Conservation (phyloP, 2,329 filamentous ascomycete genomes). For the Fusarium drepaniforme region DNA sequence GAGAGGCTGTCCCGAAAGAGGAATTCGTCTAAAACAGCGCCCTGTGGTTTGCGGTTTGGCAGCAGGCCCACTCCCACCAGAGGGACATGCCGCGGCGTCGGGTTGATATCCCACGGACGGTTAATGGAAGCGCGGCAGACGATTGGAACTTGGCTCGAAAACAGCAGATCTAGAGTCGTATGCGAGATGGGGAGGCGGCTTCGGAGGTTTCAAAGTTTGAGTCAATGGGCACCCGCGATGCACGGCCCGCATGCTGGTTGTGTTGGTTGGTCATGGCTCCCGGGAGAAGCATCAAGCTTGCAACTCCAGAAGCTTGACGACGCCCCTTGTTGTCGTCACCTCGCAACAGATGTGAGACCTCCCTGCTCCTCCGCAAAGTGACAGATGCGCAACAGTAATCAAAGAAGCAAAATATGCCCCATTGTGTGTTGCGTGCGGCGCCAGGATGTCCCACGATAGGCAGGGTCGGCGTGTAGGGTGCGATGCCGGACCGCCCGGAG, state of each 20-base stretch:
- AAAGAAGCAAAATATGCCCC: background rate
- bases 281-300: conserved; percentile 22
- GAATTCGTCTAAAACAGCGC: conserved; percentile 41
- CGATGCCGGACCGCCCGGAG: conserved; percentile 38
- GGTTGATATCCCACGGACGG: conserved; percentile 26
- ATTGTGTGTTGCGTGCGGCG: background rate
- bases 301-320: conserved; percentile 14
- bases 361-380: background rate
- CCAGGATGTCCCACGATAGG: conserved; percentile 10
- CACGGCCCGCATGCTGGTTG: conserved; percentile 36
- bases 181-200: conserved; percentile 25
- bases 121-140: conserved; percentile 15
- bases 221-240: conserved; percentile 18
- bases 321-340: background rate
- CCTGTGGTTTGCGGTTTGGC: conserved; percentile 38
- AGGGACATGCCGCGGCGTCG: conserved; percentile 7
- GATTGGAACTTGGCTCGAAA: background rate
- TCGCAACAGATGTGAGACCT: background rate
- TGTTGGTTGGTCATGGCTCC: conserved; percentile 7
- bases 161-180: conserved; percentile 32
- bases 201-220: conserved; percentile 22
- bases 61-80: conserved; percentile 27
- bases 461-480: conserved; percentile 22
- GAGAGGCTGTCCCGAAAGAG: conserved; percentile 39
- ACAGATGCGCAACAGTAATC: background rate